Conservation (phyloP, 1,284 basidiomycete genomes). For the Tylopilus sp. region DNA sequence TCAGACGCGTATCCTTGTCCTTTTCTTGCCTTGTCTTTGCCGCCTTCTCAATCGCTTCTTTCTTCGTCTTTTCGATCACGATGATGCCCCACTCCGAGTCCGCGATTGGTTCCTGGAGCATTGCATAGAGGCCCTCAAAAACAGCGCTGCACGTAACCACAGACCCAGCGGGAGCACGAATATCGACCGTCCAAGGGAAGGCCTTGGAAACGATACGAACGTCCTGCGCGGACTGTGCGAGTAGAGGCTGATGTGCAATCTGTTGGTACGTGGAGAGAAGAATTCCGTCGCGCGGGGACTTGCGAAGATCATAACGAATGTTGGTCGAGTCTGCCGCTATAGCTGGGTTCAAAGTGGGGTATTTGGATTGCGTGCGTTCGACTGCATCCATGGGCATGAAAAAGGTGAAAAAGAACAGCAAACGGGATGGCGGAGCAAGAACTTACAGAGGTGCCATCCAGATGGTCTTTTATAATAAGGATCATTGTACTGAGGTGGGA, state of each 20-base stretch:
- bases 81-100: conserved; percentile 62
- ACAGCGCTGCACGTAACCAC: conserved; percentile 48
- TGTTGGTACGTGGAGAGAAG: conserved; percentile 40
- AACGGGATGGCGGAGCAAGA: background rate
- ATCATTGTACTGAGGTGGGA: conserved; percentile 21
- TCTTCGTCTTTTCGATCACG: conserved; percentile 38
- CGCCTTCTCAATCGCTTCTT: conserved; percentile 37
- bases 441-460: conserved; percentile 21
- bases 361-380: conserved; percentile 28
- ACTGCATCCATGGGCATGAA: conserved; percentile 9
- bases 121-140: conserved; percentile 47
- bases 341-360: conserved; percentile 44
- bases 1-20: conserved; percentile 32
- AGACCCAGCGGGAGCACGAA: conserved; percentile 34
- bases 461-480: conserved; percentile 13
- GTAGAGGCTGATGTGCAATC: conserved; percentile 35
- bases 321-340: conserved; percentile 49
- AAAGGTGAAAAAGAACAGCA: background rate
- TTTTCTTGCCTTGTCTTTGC: conserved; percentile 32
- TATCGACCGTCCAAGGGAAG: conserved; percentile 59
- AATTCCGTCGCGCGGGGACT: conserved; percentile 40
- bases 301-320: conserved; percentile 47
- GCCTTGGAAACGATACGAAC: conserved; percentile 50
- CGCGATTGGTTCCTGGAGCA: conserved; percentile 46
- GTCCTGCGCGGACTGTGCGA: conserved; percentile 30